Conservation (phyloP, 129 eudicot species). For the Lactuca sativa region DNA sequence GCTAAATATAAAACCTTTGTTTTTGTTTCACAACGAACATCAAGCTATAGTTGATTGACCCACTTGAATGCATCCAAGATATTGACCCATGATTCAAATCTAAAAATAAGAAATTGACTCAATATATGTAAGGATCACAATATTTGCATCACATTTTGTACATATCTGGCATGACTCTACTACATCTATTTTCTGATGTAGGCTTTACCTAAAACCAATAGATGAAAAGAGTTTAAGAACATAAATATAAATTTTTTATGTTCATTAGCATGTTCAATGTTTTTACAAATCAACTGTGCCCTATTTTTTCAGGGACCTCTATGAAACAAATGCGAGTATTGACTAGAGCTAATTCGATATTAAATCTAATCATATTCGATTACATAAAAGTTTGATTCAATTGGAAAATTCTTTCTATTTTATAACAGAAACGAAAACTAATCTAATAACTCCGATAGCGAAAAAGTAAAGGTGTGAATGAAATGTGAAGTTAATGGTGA, state of each 20-base stretch:
- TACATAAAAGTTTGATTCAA: background rate
- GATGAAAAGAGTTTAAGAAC: too few relatives aligned
- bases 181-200: too few relatives aligned
- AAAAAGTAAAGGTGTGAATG: background rate
- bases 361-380: conserved; percentile 4
- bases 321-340: background rate
- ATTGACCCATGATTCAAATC: conserved; percentile 55
- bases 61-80: conserved; percentile 62
- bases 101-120: conserved; percentile 4
- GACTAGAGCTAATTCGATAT: background rate
- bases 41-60: conserved; percentile 68
- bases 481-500: background rate
- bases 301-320: too few relatives aligned
- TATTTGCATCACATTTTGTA: too few relatives aligned
- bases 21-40: conserved; percentile 81
- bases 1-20: conserved; percentile 50
- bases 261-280: too few relatives aligned
- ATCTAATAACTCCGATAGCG: background rate
- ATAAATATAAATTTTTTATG: too few relatives aligned
- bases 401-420: background rate
- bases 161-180: too few relatives aligned
- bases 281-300: too few relatives aligned
- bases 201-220: too few relatives aligned
- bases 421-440: background rate
- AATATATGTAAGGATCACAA: background rate